Evolutionary conservation across 106 monocot species (phyloP).

Genomic region (Dactylorhiza incarnata): DNA sequence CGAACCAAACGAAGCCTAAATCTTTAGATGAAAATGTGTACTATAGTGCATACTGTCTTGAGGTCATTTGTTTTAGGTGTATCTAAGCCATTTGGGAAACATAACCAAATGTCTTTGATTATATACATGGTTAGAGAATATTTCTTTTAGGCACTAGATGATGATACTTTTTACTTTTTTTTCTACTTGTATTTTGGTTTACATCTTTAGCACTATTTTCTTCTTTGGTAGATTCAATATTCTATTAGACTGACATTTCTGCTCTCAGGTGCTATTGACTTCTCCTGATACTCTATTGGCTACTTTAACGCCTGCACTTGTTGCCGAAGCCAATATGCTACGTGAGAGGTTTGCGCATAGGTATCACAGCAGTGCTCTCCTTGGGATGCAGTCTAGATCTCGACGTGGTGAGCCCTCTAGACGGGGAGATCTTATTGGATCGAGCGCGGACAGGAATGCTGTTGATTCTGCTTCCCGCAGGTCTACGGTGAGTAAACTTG

Average conservation of each 20-base stretch:
- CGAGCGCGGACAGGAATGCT: conserved; percentile 41
- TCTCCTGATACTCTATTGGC: conserved; percentile 88
- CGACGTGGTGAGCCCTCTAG: conserved; percentile 81
- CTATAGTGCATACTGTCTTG: too few relatives aligned
- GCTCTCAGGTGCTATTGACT: conserved; percentile 81
- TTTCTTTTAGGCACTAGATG: not conserved
- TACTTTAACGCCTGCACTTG: conserved; percentile 88
- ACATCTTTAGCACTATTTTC: not conserved
- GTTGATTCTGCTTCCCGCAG: conserved; percentile 40
- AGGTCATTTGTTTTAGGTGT: too few relatives aligned
- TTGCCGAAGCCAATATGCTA: conserved; percentile 96
- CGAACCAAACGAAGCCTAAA: too few relatives aligned
- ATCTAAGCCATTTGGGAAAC: too few relatives aligned
- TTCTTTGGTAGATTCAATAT: not conserved
- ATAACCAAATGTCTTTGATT: too few relatives aligned
- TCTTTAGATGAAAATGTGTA: too few relatives aligned
- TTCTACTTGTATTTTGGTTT: not conserved
- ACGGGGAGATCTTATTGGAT: conserved; percentile 48
- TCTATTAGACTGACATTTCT: not conserved
- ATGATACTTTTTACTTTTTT: not conserved
- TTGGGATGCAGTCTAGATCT: conserved; percentile 81
- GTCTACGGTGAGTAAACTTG: conserved; percentile 41
- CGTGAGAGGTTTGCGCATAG: conserved; percentile 96
- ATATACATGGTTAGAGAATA: too few relatives aligned
- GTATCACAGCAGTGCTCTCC: conserved; percentile 56